Percentiles rank a stretch among this genome's conserved stretches.
phyloP scores from a whole-genome alignment of 2,329 filamentous ascomycete genomes.

The Bipolaris bicolor region DNA sequence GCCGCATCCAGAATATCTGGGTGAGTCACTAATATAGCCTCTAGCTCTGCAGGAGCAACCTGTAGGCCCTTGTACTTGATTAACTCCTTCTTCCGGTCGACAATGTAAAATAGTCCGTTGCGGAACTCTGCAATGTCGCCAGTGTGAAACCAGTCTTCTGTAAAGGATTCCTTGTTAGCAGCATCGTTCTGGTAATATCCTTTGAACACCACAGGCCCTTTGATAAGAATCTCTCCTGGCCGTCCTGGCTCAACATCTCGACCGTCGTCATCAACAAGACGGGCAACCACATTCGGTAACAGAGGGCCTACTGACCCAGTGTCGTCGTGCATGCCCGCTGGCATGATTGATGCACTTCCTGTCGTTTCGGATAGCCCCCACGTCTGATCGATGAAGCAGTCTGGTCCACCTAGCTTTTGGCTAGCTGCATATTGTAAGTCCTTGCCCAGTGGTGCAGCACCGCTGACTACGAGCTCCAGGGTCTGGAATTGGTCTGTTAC shows the following conservation, averaged over 20 bases:
- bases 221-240: constrained; percentile 44
- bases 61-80: constrained; percentile 60
- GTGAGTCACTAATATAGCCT: constrained; percentile 53
- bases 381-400: constrained; percentile 57
- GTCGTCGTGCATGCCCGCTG: constrained; percentile 50
- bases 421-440: constrained; percentile 61
- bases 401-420: constrained; percentile 56
- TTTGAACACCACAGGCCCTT: constrained; percentile 46
- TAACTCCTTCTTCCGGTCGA: constrained; percentile 53
- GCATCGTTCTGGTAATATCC: constrained; percentile 47
- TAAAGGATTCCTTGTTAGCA: constrained; percentile 40
- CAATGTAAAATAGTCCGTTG: constrained; percentile 51
- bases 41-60: constrained; percentile 58
- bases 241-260: constrained; percentile 40
- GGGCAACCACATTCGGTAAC: constrained; percentile 47
- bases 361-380: constrained; percentile 66
- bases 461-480: constrained; percentile 57
- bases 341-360: constrained; percentile 56
- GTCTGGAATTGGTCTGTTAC: constrained; percentile 63
- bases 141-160: constrained; percentile 47
- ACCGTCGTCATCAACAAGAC: constrained; percentile 46
- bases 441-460: constrained; percentile 63
- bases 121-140: constrained; percentile 48
- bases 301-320: constrained; percentile 57
- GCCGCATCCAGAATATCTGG: constrained; percentile 52